Evolutionary conservation across 176 grass and related monocot genomes (phyloP), one percentile per base, ranked within the genome.

Genomic region (Ensete glaucum): DNA sequence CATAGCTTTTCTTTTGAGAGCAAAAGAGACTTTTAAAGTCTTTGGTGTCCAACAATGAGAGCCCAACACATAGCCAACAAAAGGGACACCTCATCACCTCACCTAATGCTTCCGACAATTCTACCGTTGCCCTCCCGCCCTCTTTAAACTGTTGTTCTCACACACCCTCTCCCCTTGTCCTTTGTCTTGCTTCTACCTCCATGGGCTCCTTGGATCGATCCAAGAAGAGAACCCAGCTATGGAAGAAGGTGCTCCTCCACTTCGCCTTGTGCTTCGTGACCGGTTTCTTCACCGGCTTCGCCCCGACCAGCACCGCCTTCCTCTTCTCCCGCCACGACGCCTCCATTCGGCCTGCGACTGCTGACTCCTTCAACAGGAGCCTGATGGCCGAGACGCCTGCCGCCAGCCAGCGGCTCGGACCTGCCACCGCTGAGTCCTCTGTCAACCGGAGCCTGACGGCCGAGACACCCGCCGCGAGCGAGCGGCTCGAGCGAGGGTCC

Each of bases 261-360:
- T 99, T 99, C 91, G 91, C 95, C 2, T 86, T 99, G 60, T 99
- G 96, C 85, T 99, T 99, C 79, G 86, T 91, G 64, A 95, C 89
- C 88, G 96, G 96, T 19, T 99, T 99, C 88, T 99, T 99, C 86
- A 95, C 91, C 19, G 96, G 96, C 22, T 99, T 99, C 81, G 91
- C 91, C 24, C 96, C 96, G 1, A 87, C 91, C 11, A 90, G 81
- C 50, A 71, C 74, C 62, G 64, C 73, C 68, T 82, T 69, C 60
- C 64, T 81, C 21, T 77, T 74, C 56, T 54, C 81, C 69, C 49
- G 64, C 69, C 57, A 67, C 55, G 71, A 60, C 8, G 50, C 66
- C 59, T 73, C 66, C 14, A 68, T 43, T 43, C 34, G 4, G 34
- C 4, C 34, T 43, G 34, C 34, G 34, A 6, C 34, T 4, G 27